Evolutionary conservation across 208 protist species (phyloP).

Genomic region (Leishmania lainsoni): DNA sequence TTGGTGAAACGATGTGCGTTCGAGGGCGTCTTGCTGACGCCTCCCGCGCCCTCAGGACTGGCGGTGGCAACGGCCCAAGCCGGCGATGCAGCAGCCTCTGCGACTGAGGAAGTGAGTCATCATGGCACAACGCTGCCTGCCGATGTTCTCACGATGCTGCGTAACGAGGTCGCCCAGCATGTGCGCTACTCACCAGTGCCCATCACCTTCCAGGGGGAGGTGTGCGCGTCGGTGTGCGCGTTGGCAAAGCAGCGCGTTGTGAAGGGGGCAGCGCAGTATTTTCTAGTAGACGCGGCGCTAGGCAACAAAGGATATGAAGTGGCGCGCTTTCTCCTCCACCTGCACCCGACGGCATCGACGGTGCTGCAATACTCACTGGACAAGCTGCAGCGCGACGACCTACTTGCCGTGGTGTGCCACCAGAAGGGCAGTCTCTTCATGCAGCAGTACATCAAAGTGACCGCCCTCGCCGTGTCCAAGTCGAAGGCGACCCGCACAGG

Average conservation of each 20-base stretch:
- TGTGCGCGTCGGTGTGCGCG: slow-evolving; percentile 50
- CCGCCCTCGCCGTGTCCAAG: slow-evolving; percentile 15
- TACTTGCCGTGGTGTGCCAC: slow-evolving; percentile 47
- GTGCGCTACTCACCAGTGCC: slow-evolving; percentile 66
- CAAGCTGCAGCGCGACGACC: slow-evolving; percentile 63
- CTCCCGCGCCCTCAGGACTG: slow-evolving; percentile 3
- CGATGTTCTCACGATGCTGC: slow-evolving; percentile 54
- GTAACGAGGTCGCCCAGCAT: slow-evolving; percentile 46
- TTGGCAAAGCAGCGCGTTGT: slow-evolving; percentile 34
- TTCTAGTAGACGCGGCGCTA: slow-evolving; percentile 63
- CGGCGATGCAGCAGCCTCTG: not conserved
- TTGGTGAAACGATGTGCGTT: slow-evolving; percentile 81
- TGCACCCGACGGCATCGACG: slow-evolving; percentile 57
- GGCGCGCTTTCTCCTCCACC: slow-evolving; percentile 70
- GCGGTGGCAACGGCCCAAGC: not conserved
- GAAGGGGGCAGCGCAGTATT: slow-evolving; percentile 66
- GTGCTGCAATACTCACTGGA: slow-evolving; percentile 72
- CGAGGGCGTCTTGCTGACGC: slow-evolving; percentile 20
- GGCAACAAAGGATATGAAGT: slow-evolving; percentile 69
- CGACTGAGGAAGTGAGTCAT: slow-evolving; percentile 24
- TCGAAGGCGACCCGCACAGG: not conserved
- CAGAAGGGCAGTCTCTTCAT: slow-evolving; percentile 73
- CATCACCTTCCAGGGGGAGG: slow-evolving; percentile 44
- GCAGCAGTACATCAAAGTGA: slow-evolving; percentile 78
- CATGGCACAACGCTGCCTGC: slow-evolving; percentile 46